Conservation (phyloP, 192 early-diverging fungal species). For the Jimgerdemannia flammicorona region DNA sequence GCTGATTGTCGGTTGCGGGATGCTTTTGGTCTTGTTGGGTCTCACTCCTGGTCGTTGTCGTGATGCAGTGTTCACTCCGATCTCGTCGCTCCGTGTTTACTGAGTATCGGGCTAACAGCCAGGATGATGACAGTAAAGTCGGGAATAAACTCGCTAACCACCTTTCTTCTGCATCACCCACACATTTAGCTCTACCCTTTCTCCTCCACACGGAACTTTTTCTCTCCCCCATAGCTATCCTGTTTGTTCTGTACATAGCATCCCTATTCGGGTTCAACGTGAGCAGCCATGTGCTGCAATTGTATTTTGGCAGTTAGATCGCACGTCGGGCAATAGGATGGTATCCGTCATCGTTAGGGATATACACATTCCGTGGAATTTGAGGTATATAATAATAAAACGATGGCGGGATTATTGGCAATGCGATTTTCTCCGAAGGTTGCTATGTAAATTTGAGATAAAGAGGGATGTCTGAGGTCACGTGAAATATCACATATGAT, state of each 20-base stretch:
- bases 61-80: too few species aligned
- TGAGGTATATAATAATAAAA: too few species aligned
- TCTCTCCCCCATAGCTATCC: conserved; percentile 80
- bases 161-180: neutral
- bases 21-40: neutral
- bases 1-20: neutral
- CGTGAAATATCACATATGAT: too few species aligned
- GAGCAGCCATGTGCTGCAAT: conserved; percentile 64
- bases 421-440: too few species aligned
- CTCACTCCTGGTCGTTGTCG: neutral
- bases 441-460: too few species aligned
- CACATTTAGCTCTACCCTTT: conserved; percentile 80
- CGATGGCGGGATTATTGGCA: too few species aligned
- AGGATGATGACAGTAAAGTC: neutral
- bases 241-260: conserved; percentile 52
- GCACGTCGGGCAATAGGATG: too few species aligned
- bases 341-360: too few species aligned
- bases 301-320: conserved; percentile 64
- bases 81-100: too few species aligned
- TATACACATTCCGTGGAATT: too few species aligned
- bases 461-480: too few species aligned
- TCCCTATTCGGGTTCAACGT: conserved; percentile 77
- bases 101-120: neutral
- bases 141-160: too few species aligned
- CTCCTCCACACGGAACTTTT: conserved; percentile 85